A percentile compares a stretch with the other conserved stretches of the same genome.
These are phyloP conservation scores for Coemansia sp. DNA, from an alignment of 192 early-diverging fungal species.

Conservation along the genomic window DNA sequence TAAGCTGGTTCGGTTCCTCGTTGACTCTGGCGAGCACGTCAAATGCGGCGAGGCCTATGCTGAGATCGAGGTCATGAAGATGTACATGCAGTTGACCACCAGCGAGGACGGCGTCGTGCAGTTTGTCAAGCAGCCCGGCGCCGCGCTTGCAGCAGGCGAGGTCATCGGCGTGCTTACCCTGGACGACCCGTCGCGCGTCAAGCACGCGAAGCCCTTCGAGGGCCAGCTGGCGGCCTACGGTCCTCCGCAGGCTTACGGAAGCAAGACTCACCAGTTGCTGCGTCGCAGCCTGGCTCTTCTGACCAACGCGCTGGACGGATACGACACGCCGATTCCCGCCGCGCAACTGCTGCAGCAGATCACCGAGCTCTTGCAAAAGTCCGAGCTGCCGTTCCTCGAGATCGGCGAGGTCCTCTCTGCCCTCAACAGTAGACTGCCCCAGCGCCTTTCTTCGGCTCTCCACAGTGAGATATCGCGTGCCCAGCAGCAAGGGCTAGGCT, in stretches of 20 bases:
- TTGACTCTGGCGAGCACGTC: constrained; percentile 92
- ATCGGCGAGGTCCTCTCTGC: constrained; percentile 74
- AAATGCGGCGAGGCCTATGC: constrained; percentile 88
- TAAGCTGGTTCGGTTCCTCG: constrained; percentile 89
- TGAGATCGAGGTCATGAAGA: constrained; percentile 99
- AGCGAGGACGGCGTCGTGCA: constrained; percentile 86
- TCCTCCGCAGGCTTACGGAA: constrained; percentile 77
- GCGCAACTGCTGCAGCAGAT: constrained; percentile 68
- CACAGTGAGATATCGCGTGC: constrained; percentile 49
- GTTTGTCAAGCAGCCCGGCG: constrained; percentile 84
- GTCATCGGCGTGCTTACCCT: constrained; percentile 89
- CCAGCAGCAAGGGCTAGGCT: constrained; percentile 42
- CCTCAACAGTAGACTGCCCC: constrained; percentile 82
- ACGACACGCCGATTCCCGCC: constrained; percentile 61
- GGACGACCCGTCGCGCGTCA: constrained; percentile 90
- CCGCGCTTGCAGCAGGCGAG: constrained; percentile 82
- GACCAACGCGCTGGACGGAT: constrained; percentile 75
- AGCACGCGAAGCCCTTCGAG: constrained; percentile 80
- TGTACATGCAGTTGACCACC: constrained; percentile 98
- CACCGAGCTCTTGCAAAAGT: constrained; percentile 67
- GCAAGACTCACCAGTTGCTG: constrained; percentile 86
- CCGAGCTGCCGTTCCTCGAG: constrained; percentile 85
- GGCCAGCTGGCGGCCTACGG: constrained; percentile 70
- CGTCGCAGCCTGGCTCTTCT: constrained; percentile 59
- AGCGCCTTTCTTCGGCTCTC: constrained; percentile 58